Base-by-base conservation (phyloP, 2,329 filamentous ascomycete genomes). In the Phymatotrichopsis omnivora region DNA sequence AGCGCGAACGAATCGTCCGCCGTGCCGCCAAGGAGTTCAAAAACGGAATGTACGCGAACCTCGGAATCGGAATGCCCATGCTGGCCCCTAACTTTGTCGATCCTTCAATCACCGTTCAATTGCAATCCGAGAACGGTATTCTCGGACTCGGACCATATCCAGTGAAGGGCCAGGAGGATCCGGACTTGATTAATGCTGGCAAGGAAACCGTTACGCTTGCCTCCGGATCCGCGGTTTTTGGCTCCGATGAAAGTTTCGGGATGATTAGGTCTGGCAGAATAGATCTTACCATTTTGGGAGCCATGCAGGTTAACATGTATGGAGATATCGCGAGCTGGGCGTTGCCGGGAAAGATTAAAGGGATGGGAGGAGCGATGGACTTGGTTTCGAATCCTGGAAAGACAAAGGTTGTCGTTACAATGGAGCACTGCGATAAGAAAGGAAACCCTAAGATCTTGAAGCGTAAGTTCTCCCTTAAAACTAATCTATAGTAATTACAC, bases 241-340 rank as follows among this genome's bases (percentile, higher is more conserved):
- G 85, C 61, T 82, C 76, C 33, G 73, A 80, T 52, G 85, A 91
- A 64, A 86, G 81, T 1, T 93, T 93, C 59, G 78, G 75, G 56
- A 91, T 91, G 85, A 93, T 93, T 56, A 76, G 85, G 8, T 82
- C 83, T 40, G 85, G 85, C 0, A 82, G 86, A 58, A 78, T 93
- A 31, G 80, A 93, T 59, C 79, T 93, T 4, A 85, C 82, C 0
- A 85, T 93, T 58, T 73, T 93, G 0, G 85, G 85, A 3, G 80
- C 84, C 2, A 75, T 89, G 55, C 82, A 93, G 66, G 84, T 91
- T 17, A 80, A 76, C 54, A 82, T 82, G 0, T 70, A 74, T 2
- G 85, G 85, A 20, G 85, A 93, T 60, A 65, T 93, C 42, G 85
- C 85, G 34, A 91, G 91, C 65, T 93, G 85, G 70, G 91, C 91